Base-by-base conservation (phyloP, 2,329 filamentous ascomycete species). In the Alternaria consortialis region DNA sequence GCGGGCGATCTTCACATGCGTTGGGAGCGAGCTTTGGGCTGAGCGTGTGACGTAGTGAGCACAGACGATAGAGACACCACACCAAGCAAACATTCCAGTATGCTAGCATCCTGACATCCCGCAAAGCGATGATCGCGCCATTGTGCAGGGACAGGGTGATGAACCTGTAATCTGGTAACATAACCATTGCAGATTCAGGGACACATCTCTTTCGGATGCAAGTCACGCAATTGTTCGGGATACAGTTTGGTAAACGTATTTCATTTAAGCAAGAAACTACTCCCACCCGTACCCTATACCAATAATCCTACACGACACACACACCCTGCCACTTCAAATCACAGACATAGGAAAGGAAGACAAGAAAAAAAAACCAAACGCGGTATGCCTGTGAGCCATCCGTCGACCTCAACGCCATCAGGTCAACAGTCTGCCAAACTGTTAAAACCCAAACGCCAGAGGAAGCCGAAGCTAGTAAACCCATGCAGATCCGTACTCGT, bases 41-140 rank as follows among this genome's bases (percentile, higher is more conserved):
- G 44, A 42, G 27, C 37, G 50, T 58, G 74, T 77, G 72, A 75
- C 73, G 72, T 75, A 71, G 58, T 44, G 58, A 53, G 63, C 72
- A 73, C 63, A 54, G 66, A 63, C 65, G 51, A 51, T 61, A 12
- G 4, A 13, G 40, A 36, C 63, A 65, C 60, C 62, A 63, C 62
- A 67, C 73, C 70, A 74, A 70, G 62, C 71, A 74, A 70, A 60
- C 57, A 67, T 65, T 59, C 53, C 46, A 48, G 37, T n/a, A 39
- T 39, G 44, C 29, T 29, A 48, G 46, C 46, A 48, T 48, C 17
- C 32, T 50, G 25, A 40, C 34, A 20, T 27, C 34, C 50, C 15
- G 20, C 20, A 20, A 20, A 20, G 8, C 50, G 15, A 39, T 40
- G n/a, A 39, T 52, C 29, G 36, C 50, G 36, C 50, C 50, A 52